Percentiles rank a stretch among this genome's conserved stretches.
phyloP scores from a whole-genome alignment of 345 rosid genomes.

The Lepidium sativum region DNA sequence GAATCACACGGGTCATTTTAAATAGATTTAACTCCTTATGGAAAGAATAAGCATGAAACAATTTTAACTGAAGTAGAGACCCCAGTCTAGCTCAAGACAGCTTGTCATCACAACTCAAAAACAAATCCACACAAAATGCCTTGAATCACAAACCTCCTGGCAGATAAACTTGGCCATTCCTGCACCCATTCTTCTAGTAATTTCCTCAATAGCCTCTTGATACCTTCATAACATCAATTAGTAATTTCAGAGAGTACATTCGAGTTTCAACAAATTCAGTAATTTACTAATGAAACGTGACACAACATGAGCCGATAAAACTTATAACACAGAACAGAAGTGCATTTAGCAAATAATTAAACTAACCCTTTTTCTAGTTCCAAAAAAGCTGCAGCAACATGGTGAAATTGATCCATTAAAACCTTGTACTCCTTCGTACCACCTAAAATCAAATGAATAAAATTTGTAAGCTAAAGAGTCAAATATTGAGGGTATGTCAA shows the following conservation, averaged over 20 bases:
- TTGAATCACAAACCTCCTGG: conserved; percentile 64
- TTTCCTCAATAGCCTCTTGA: conserved; percentile 79
- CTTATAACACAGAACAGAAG: not conserved
- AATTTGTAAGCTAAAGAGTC: not conserved
- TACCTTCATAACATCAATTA: conserved; percentile 32
- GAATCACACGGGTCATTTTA: not conserved
- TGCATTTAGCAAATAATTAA: not conserved
- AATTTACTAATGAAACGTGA: not conserved
- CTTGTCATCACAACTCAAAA: conserved; percentile 5
- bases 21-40: not conserved
- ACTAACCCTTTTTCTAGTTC: conserved; percentile 72
- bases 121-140: not conserved
- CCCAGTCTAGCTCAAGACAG: not conserved
- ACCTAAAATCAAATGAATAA: conserved; percentile 36
- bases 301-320: not conserved
- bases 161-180: conserved; percentile 94
- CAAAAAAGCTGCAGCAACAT: conserved; percentile 69
- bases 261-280: not conserved
- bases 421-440: conserved; percentile 79
- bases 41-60: not conserved
- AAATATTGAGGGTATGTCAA: not conserved
- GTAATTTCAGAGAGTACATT: not conserved
- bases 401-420: conserved; percentile 91
- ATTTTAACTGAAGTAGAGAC: conserved; percentile 1
- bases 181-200: conserved; percentile 80